phyloP scores from a whole-genome alignment of 768 basidiomycete genomes.

The Tylopilus intermedius region DNA sequence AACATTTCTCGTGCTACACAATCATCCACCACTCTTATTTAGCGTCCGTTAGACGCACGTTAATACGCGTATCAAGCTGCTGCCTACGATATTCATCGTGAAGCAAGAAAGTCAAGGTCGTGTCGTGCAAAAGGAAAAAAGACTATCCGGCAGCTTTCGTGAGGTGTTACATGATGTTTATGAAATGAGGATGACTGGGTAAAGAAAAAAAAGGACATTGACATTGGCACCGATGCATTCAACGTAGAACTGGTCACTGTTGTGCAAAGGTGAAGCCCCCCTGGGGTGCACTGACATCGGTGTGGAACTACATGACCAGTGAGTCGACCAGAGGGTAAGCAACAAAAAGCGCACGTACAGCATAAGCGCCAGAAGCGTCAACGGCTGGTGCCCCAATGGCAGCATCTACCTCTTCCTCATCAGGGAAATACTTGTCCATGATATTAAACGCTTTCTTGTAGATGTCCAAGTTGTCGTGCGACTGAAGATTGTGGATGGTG shows the following conservation, averaged over 20 bases:
- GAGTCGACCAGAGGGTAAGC: slow-evolving; percentile 1
- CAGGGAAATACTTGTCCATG: slow-evolving; percentile 98
- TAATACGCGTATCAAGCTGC: slow-evolving; percentile 16
- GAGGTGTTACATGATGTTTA: slow-evolving; percentile 17
- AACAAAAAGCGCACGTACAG: slow-evolving; percentile 42
- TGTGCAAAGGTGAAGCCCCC: slow-evolving; percentile 95
- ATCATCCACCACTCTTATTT: slow-evolving; percentile 17
- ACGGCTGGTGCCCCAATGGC: slow-evolving; percentile 73
- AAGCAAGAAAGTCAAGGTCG: slow-evolving; percentile 17
- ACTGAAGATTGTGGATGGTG: slow-evolving; percentile 97
- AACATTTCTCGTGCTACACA: slow-evolving; percentile 16
- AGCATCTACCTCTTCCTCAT: slow-evolving; percentile 90
- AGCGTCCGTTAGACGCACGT: slow-evolving; percentile 34
- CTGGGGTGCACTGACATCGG: slow-evolving; percentile 81
- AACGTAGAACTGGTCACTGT: slow-evolving; percentile 32
- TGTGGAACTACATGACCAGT: slow-evolving; percentile 58
- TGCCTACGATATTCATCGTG: slow-evolving; percentile 21
- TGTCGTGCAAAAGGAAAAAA: slow-evolving; percentile 7
- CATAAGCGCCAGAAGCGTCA: slow-evolving; percentile 68
- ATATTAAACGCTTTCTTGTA: slow-evolving; percentile 99
- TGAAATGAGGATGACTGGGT: slow-evolving; percentile 17
- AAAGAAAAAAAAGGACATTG: slow-evolving; percentile 9
- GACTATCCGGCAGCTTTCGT: slow-evolving; percentile 9
- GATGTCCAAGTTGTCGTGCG: slow-evolving; percentile 98
- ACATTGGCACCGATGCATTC: background rate